Percentiles rank a stretch among this genome's conserved stretches.
Evolutionary conservation across 179 eudicot species (phyloP).

Genomic region (Beta macrorhiza): DNA sequence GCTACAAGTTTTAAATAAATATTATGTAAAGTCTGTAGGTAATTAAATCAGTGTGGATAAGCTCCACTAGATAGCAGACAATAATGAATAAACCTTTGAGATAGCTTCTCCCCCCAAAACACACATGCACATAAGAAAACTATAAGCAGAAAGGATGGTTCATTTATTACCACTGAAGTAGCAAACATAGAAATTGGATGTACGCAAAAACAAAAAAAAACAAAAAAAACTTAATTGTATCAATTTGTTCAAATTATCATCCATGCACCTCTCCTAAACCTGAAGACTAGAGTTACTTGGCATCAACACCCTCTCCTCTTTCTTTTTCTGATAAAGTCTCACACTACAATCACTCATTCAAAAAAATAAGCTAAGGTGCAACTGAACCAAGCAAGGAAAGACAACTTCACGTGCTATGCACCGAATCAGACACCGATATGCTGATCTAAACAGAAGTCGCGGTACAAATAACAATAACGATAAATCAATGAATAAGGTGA

Average conservation of each 20-base stretch:
- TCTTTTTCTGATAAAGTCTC: background rate
- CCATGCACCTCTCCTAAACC: background rate
- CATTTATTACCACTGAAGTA: background rate
- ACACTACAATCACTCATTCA: background rate
- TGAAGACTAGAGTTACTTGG: background rate
- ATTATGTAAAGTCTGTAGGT: background rate
- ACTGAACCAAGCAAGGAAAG: background rate
- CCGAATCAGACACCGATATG: background rate
- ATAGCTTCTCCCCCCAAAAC: background rate
- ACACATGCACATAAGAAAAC: background rate
- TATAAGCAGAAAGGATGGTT: background rate
- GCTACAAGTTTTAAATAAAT: background rate
- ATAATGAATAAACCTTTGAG: background rate
- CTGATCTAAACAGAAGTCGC: background rate
- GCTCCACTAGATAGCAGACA: background rate
- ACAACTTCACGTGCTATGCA: background rate
- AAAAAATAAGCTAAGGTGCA: background rate
- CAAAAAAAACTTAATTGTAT: background rate
- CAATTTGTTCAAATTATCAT: background rate
- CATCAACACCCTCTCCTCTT: background rate
- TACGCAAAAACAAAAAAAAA: background rate
- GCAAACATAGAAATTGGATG: background rate
- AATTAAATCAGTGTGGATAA: background rate
- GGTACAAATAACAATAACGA: background rate
- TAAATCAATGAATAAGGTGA: background rate